A percentile compares a stretch with the other conserved stretches of the same genome.
These are phyloP conservation scores for Hanseniaspora pseudoguilliermondii DNA, from an alignment of 805 yeast genomes.

Conservation along the genomic window DNA sequence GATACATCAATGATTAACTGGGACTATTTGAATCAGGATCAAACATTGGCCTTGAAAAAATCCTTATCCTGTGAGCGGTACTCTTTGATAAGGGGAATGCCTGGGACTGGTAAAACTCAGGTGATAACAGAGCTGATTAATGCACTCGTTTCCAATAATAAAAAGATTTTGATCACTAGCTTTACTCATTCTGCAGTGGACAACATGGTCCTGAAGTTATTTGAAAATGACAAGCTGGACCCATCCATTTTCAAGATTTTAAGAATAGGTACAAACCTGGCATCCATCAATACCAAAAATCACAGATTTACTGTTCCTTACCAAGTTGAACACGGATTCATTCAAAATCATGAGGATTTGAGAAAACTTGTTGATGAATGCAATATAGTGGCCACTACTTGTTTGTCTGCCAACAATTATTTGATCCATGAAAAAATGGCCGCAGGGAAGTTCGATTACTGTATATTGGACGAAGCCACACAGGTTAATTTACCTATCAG, in stretches of 20 bases:
- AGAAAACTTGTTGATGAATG: conserved; percentile 39
- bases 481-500: conserved; percentile 87
- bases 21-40: conserved; percentile 53
- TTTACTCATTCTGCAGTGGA: conserved; percentile 96
- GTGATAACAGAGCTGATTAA: conserved; percentile 67
- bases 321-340: conserved; percentile 32
- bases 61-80: conserved; percentile 61
- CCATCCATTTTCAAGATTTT: conserved; percentile 29
- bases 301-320: conserved; percentile 34
- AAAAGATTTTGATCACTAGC: conserved; percentile 66
- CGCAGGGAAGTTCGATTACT: conserved; percentile 63
- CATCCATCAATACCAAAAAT: conserved; percentile 42
- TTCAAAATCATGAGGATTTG: conserved; percentile 17
- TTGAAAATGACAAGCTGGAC: conserved; percentile 27
- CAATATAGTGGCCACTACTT: conserved; percentile 77
- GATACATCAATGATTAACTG: conserved; percentile 10
- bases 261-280: conserved; percentile 61
- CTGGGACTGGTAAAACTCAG: conserved; percentile 94
- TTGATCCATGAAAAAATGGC: conserved; percentile 31
- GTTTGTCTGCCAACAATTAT: conserved; percentile 60
- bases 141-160: conserved; percentile 39
- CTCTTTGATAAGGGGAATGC: conserved; percentile 84
- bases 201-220: conserved; percentile 69
- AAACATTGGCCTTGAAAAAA: conserved; percentile 50
- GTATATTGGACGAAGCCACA: conserved; percentile 93